A percentile compares a stretch with the other conserved stretches of the same genome.
Conservation (phyloP, 306 rosid species). For the Neltuma alba region DNA sequence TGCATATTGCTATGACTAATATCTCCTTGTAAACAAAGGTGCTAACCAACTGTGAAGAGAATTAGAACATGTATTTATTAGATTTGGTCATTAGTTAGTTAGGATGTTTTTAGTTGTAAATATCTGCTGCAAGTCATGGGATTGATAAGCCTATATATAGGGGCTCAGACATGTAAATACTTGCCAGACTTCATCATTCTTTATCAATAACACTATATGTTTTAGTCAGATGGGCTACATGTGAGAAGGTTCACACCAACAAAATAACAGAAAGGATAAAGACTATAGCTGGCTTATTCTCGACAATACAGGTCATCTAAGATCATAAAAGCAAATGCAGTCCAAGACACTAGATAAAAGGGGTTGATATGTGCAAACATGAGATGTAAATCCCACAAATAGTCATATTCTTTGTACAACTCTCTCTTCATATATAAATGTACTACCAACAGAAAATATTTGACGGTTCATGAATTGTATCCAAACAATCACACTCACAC, state of each 20-base stretch:
- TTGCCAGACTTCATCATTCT: not conserved
- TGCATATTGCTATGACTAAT: not conserved
- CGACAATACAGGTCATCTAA: not conserved
- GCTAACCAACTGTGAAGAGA: not conserved
- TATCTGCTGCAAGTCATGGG: not conserved
- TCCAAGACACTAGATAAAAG: not conserved
- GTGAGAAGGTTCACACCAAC: not conserved
- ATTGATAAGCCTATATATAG: not conserved
- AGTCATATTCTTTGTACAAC: not conserved
- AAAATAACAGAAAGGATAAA: not conserved
- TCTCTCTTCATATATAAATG: not conserved
- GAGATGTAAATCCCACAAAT: not conserved
- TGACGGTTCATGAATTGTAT: not conserved
- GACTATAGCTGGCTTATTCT: not conserved
- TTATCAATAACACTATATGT: not conserved
- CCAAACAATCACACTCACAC: not conserved
- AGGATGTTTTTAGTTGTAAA: not conserved
- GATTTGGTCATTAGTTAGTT: not conserved
- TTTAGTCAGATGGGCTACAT: not conserved
- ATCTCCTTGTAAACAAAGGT: not conserved
- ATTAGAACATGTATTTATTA: not conserved
- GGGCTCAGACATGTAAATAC: not conserved
- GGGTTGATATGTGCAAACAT: not conserved
- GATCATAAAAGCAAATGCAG: not conserved
- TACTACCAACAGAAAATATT: not conserved